A percentile compares a stretch with the other conserved stretches of the same genome.
Conservation (phyloP, 176 grass and related monocot species). For the Neostapfia colusana region DNA sequence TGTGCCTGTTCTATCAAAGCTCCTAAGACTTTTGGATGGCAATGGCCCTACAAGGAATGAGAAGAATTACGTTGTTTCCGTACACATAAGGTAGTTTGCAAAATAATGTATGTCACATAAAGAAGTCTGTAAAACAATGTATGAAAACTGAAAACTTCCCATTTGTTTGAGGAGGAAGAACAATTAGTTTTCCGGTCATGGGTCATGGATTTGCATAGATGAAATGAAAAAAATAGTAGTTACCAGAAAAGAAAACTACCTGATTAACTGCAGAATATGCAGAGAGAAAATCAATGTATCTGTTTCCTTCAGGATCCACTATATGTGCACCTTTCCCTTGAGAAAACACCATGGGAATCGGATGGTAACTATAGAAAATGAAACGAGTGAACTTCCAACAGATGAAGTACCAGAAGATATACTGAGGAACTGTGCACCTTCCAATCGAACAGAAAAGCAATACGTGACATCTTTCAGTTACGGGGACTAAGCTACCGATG, state of each 20-base stretch:
- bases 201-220: background rate
- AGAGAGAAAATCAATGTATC: slow-evolving; percentile 93
- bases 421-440: background rate
- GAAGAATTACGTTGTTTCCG: slow-evolving; percentile 7
- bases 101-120: background rate
- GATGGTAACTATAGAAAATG: slow-evolving; percentile 73
- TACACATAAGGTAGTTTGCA: background rate
- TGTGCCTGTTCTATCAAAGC: slow-evolving; percentile 81
- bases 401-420: background rate
- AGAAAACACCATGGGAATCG: slow-evolving; percentile 91
- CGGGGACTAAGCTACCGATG: background rate
- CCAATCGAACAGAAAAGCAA: background rate
- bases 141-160: background rate
- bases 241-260: slow-evolving; percentile 32
- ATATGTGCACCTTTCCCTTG: slow-evolving; percentile 74
- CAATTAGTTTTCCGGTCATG: background rate
- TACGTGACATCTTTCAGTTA: background rate
- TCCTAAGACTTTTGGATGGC: slow-evolving; percentile 80
- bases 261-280: slow-evolving; percentile 98
- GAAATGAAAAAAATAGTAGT: background rate
- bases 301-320: slow-evolving; percentile 95
- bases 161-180: background rate
- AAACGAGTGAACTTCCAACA: background rate
- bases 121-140: too few relatives aligned
- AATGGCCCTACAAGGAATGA: slow-evolving; percentile 67